phyloP scores from a whole-genome alignment of 1,284 basidiomycete genomes.

The Chondrostereum purpureum region DNA sequence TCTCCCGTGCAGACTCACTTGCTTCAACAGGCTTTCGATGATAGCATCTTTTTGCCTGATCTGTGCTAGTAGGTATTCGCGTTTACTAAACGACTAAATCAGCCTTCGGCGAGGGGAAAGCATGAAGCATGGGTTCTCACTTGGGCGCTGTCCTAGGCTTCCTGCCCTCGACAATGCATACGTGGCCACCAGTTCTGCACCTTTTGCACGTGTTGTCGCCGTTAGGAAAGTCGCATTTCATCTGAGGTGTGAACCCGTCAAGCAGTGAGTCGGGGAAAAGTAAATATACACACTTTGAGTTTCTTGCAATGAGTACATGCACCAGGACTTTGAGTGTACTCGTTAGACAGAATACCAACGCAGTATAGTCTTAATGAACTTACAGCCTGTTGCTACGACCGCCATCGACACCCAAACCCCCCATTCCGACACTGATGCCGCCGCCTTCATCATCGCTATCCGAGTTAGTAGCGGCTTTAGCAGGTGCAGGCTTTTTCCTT shows the following conservation, averaged over 20 bases:
- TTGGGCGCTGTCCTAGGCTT: conserved; percentile 71
- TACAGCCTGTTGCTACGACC: conserved; percentile 21
- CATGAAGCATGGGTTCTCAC: conserved; percentile 42
- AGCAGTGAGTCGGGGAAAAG: conserved; percentile 6
- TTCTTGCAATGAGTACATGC: conserved; percentile 79
- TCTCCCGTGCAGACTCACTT: conserved; percentile 53
- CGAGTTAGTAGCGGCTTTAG: conserved; percentile 20
- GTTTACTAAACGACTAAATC: conserved; percentile 47
- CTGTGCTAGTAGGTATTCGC: conserved; percentile 74
- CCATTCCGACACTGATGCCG: conserved; percentile 34
- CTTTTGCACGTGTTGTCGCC: conserved; percentile 65
- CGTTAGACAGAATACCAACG: neutral
- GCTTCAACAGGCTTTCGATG: conserved; percentile 75
- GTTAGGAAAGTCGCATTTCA: conserved; percentile 74
- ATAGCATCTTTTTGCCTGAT: conserved; percentile 78
- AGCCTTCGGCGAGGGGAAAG: conserved; percentile 9
- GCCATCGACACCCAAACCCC: conserved; percentile 27
- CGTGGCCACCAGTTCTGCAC: conserved; percentile 60
- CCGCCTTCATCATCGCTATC: conserved; percentile 18
- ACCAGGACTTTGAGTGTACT: conserved; percentile 46
- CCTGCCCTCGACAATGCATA: conserved; percentile 74
- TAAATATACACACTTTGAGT: conserved; percentile 56
- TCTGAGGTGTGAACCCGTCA: too few species aligned
- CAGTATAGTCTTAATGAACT: conserved; percentile 26
- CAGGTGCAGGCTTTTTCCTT: conserved; percentile 8